Evolutionary conservation across 345 rosid species (phyloP).

Genomic region (Noccaea caerulescens): DNA sequence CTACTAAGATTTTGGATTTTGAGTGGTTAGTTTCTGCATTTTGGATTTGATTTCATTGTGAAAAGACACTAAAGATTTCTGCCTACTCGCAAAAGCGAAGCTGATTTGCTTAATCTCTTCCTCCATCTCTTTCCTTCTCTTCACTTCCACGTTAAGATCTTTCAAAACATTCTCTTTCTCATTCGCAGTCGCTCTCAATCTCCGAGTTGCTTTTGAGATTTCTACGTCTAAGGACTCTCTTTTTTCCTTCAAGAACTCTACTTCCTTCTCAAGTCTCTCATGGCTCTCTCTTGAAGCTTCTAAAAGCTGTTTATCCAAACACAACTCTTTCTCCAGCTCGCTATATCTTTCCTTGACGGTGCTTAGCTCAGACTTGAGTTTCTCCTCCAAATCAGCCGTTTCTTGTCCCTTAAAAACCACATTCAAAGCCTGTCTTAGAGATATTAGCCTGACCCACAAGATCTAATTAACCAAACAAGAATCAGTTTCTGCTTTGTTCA

Average conservation of each 20-base stretch:
- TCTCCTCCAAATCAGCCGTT: slow-evolving; percentile 50
- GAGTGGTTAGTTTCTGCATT: slow-evolving; percentile 61
- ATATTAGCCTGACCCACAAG: slow-evolving; percentile 28
- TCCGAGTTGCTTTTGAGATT: slow-evolving; percentile 53
- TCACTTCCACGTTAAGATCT: slow-evolving; percentile 64
- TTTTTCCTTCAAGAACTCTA: slow-evolving; percentile 64
- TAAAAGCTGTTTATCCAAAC: slow-evolving; percentile 50
- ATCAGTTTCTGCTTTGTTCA: not conserved
- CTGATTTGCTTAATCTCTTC: slow-evolving; percentile 76
- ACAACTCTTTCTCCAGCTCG: slow-evolving; percentile 56
- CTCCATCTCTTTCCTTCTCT: slow-evolving; percentile 64
- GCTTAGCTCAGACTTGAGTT: slow-evolving; percentile 51
- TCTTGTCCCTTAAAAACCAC: slow-evolving; percentile 64
- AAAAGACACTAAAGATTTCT: slow-evolving; percentile 62
- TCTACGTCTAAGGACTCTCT: slow-evolving; percentile 52
- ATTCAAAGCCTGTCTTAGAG: slow-evolving; percentile 54
- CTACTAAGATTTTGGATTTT: slow-evolving; percentile 44
- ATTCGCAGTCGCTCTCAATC: slow-evolving; percentile 47
- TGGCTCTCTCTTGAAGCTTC: slow-evolving; percentile 59
- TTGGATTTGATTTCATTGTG: slow-evolving; percentile 66
- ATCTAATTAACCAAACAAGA: slow-evolving; percentile 17
- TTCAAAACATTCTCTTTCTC: slow-evolving; percentile 68
- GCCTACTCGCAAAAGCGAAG: slow-evolving; percentile 63
- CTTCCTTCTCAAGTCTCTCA: slow-evolving; percentile 58
- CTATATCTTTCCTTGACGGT: slow-evolving; percentile 55